Conservation (phyloP, 805 yeast genomes). For the Candida koratica region DNA sequence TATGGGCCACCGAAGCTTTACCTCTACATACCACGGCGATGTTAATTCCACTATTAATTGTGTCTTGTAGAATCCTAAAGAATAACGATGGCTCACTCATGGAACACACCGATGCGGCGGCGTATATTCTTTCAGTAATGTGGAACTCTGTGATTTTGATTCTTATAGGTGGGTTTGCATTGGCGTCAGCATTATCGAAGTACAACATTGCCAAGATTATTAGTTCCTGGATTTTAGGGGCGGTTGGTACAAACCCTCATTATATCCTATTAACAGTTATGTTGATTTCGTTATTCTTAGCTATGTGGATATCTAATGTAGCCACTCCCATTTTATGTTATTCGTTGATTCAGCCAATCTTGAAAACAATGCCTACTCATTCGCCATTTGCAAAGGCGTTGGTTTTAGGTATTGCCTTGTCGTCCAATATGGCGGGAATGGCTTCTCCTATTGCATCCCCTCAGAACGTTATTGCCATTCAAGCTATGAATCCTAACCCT, state of each 20-base stretch:
- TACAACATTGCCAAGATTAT: constrained; percentile 82
- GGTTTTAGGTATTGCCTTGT: constrained; percentile 86
- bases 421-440: constrained; percentile 95
- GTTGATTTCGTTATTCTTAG: constrained; percentile 78
- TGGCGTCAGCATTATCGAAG: constrained; percentile 92
- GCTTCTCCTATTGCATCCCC: constrained; percentile 97
- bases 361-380: constrained; percentile 76
- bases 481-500: constrained; percentile 78
- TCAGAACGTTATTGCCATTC: constrained; percentile 88
- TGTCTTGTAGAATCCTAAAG: constrained; percentile 48
- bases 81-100: constrained; percentile 42
- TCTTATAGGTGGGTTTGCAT: constrained; percentile 86
- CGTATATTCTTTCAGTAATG: constrained; percentile 79
- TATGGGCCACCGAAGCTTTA: constrained; percentile 52
- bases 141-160: constrained; percentile 94
- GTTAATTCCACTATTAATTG: constrained; percentile 46
- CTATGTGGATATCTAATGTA: constrained; percentile 96
- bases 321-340: constrained; percentile 95
- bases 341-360: constrained; percentile 85
- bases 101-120: constrained; percentile 66
- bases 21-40: constrained; percentile 49
- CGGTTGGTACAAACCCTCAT: constrained; percentile 84
- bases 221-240: constrained; percentile 75
- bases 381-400: constrained; percentile 78
- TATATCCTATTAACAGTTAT: constrained; percentile 73